phyloP scores from a whole-genome alignment of 139 green algal species.

The Volvox reticuliferus region DNA sequence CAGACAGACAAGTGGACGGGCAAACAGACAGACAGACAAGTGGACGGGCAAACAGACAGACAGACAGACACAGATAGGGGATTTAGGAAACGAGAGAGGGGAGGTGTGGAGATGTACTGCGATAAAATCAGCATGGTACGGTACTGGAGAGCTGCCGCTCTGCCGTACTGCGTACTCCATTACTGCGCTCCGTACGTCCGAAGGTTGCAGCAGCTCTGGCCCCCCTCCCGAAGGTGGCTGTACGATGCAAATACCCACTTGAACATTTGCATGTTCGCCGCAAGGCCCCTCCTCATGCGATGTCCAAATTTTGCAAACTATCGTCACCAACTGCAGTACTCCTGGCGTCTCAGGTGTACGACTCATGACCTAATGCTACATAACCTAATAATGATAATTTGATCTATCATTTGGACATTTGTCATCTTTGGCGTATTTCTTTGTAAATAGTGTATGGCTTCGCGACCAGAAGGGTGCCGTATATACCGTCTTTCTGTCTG shows the following conservation, averaged over 20 bases:
- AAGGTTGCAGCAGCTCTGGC: neutral
- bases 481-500: constrained; percentile 81
- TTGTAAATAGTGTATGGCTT: no score
- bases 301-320: neutral
- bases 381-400: no score
- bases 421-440: no score
- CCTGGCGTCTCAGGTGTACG: neutral
- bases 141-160: neutral
- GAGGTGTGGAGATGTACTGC: neutral
- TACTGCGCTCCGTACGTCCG: neutral
- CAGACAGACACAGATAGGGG: neutral
- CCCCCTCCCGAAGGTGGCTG: neutral
- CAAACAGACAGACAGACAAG: no score
- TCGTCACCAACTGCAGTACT: neutral
- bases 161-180: neutral
- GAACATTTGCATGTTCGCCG: no score
- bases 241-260: no score
- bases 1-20: no score
- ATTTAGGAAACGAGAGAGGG: no score
- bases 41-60: neutral
- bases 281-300: no score
- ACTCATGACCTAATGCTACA: no score
- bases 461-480: neutral
- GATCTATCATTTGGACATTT: no score
- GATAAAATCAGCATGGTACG: neutral